Evolutionary conservation across 78 protist species (phyloP), one percentile per base, ranked within the genome.

Genomic region (Dictyostelium citrinum): DNA sequence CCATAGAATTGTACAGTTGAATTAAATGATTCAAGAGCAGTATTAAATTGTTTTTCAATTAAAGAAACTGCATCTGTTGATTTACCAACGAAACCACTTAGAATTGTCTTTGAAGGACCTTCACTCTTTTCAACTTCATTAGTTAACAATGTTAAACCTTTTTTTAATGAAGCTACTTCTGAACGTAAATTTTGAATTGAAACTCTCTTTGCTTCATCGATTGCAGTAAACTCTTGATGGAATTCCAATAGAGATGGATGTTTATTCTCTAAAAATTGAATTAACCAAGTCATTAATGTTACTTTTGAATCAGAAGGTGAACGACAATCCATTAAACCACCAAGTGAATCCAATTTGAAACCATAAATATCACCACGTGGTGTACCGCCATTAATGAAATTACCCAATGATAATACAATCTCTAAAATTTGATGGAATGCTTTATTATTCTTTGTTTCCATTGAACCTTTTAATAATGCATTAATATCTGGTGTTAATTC

Each of bases 361-460:
- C 96, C 97, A 39, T 84, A 74, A 1, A 81, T 64, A 14, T 90
- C 94, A 37, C 97, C 97, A 61, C 91, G 81, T 5, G 83, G 79
- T 12, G 97, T 95, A n/a, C 97, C 95, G 60, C 96, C 90, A 78
- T 95, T 95, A 24, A 95, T 84, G 64, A 83, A 90, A 46, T 95
- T 95, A 49, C 97, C 97, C 17, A 91, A 61, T 16, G 90, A 74
- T 22, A 95, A 68, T n/a, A 95, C 43, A 68, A 95, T 79, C 39
- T 83, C 84, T 29, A 95, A n/a, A 5, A 95, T 33, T 35, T 78
- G 46, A 9, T 75, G 84, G 76, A 95, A 90, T 6, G 37, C 20
- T 35, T 77, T 91, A 20, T 46, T 78, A 12, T 58, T 67, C 17
- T 78, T 88, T 0, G 81, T 17, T 33, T 79, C 86, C 33, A 10